Evolutionary conservation across 2,329 filamentous ascomycete species (phyloP), one percentile per base, ranked within the genome.

Genomic region (Lecanosticta acicola): DNA sequence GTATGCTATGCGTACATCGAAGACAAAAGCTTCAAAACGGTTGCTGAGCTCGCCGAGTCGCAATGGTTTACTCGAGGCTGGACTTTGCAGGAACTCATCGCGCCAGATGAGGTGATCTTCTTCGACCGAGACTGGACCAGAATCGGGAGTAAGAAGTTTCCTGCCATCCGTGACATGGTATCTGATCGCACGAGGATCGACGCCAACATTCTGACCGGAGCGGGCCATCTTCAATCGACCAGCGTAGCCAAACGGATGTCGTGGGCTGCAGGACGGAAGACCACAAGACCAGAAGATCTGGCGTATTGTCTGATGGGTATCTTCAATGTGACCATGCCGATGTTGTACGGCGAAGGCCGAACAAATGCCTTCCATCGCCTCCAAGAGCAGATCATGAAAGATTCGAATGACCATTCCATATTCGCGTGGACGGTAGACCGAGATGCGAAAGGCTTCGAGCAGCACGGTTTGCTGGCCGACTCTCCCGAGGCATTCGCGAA

Each of bases 291-390:
- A n/a, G n/a, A n/a, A n/a, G n/a, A n/a, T n/a, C n/a, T n/a, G n/a
- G n/a, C n/a, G n/a, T n/a, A 75, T 36, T 72, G 63, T 5, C 55
- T 75, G 0, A 47, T 75, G 3, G 72, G 71, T 0, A 60, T 75
- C 0, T 74, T 75, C 21, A 60, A 59, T 1, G 61, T 74, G 14
- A 64, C 69, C 29, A 71, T 75, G 43, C 40, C 48, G 17, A 29
- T 50, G 11, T 36, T 50, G 3, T 47, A 50, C 19, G 48, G 48
- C n/a, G 48, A 50, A 38, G 46, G 46, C n/a, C 34, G 40, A 11
- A 36, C 19, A 11, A 46, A 47, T 18, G 40, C 48, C 10, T 50
- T 50, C 35, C 29, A 43, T 17, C 39, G 48, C 16, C 37, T 50
- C 2, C 43, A 50, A 32, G 32, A 36, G 16, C 34, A 47, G 35